Percentiles rank a stretch among this genome's conserved stretches.
Evolutionary conservation across 2,329 filamentous ascomycete genomes (phyloP).

Genomic region (Aspergillus persii): DNA sequence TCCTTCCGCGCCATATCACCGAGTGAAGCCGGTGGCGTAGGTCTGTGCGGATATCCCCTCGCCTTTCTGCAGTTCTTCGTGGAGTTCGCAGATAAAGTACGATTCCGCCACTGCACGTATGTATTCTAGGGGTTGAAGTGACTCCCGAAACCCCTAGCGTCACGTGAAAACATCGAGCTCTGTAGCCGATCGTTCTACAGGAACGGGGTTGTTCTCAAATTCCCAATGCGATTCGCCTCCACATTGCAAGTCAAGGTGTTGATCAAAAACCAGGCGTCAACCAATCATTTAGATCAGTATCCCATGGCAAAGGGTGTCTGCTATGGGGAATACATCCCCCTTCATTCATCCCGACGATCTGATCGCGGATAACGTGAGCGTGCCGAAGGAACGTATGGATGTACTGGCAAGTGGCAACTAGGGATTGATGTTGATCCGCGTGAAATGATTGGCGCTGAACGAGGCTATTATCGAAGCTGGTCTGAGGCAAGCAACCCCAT

Average conservation of each 20-base stretch:
- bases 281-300: neutral
- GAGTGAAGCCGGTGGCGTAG: neutral
- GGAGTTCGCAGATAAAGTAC: neutral
- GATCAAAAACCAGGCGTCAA: neutral
- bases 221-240: neutral
- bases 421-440: neutral
- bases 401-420: neutral
- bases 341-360: neutral
- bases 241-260: neutral
- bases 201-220: neutral
- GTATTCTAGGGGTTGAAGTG: neutral
- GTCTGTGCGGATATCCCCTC: neutral
- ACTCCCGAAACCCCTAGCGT: neutral
- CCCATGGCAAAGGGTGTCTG: neutral
- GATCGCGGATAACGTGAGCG: neutral
- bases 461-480: neutral
- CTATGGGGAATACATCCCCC: neutral
- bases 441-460: neutral
- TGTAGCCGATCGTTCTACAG: neutral
- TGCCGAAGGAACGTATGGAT: neutral
- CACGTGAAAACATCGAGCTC: neutral
- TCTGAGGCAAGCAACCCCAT: neutral
- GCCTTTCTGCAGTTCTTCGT: neutral
- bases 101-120: neutral
- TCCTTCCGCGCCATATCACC: neutral